Evolutionary conservation across 768 basidiomycete species (phyloP).

Genomic region (Paxillus rubicundulus): DNA sequence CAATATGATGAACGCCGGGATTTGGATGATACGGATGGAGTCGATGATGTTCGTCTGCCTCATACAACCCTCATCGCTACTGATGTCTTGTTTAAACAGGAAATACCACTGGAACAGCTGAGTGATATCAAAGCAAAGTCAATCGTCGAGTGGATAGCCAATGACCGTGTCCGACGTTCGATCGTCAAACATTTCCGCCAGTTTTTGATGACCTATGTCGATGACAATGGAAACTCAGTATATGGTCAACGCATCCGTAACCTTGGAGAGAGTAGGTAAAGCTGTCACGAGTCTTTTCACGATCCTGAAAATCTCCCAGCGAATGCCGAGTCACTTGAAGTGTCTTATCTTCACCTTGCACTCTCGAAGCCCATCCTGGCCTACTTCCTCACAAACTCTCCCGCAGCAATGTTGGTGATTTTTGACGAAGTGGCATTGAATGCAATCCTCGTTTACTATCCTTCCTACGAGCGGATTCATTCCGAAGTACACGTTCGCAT

Average conservation of each 20-base stretch:
- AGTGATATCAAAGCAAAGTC: constrained; percentile 98
- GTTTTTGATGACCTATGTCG: constrained; percentile 94
- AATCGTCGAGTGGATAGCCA: constrained; percentile 96
- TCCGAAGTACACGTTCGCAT: constrained; percentile 97
- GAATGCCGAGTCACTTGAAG: constrained; percentile 96
- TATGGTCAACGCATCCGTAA: constrained; percentile 93
- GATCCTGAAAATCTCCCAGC: constrained; percentile 44
- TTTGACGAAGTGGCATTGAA: constrained; percentile 95
- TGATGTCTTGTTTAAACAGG: constrained; percentile 45
- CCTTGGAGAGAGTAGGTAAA: constrained; percentile 83
- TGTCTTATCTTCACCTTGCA: constrained; percentile 94
- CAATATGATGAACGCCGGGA: constrained; percentile 94
- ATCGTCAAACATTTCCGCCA: constrained; percentile 92
- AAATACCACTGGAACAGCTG: constrained; percentile 92
- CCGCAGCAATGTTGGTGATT: constrained; percentile 86
- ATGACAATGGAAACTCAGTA: constrained; percentile 86
- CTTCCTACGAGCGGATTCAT: constrained; percentile 94
- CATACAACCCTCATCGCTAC: background rate
- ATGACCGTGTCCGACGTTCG: constrained; percentile 84
- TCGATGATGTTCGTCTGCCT: constrained; percentile 67
- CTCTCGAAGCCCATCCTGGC: constrained; percentile 92
- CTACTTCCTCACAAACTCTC: constrained; percentile 96
- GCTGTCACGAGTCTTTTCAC: constrained; percentile 4
- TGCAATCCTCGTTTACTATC: constrained; percentile 94
- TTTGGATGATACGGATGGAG: constrained; percentile 85